These are phyloP conservation scores for Scheffersomyces stambukii DNA, from an alignment of 1,139 yeast species.

Conservation along the genomic window DNA sequence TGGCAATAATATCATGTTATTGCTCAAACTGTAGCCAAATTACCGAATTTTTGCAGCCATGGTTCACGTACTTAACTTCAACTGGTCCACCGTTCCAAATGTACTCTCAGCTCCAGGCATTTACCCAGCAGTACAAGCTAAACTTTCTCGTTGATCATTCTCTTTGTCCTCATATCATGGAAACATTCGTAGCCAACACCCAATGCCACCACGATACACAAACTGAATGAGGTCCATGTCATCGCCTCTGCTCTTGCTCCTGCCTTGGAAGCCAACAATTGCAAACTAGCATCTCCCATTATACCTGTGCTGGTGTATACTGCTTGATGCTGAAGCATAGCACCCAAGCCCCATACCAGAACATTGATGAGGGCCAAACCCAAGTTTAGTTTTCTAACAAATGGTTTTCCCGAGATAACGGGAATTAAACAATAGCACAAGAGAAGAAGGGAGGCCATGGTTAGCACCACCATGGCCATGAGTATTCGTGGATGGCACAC, in stretches of 20 bases:
- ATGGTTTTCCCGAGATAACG: constrained; percentile 40
- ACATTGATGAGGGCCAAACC: constrained; percentile 34
- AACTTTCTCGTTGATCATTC: constrained; percentile 4
- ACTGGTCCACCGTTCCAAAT: no score
- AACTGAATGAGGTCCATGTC: constrained; percentile 60
- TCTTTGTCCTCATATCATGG: constrained; percentile 4
- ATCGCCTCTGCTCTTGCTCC: constrained; percentile 58
- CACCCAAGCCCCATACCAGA: constrained; percentile 63
- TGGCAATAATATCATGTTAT: no score
- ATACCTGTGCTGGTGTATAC: constrained; percentile 40
- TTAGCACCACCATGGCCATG: constrained; percentile 44
- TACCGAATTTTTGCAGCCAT: no score
- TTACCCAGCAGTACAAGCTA: no score
- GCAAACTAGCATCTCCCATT: constrained; percentile 50
- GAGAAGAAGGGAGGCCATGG: constrained; percentile 36
- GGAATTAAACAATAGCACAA: constrained; percentile 46
- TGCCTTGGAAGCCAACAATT: constrained; percentile 35
- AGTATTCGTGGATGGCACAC: constrained; percentile 55
- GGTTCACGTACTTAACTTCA: no score
- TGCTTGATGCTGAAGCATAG: constrained; percentile 67
- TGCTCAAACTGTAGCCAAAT: no score
- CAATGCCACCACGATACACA: constrained; percentile 25
- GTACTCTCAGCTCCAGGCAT: no score
- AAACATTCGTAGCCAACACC: constrained; percentile 13
- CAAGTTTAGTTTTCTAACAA: constrained; percentile 28